Evolutionary conservation across 2,329 filamentous ascomycete genomes (phyloP).

Genomic region (Trichoderma lentiforme): DNA sequence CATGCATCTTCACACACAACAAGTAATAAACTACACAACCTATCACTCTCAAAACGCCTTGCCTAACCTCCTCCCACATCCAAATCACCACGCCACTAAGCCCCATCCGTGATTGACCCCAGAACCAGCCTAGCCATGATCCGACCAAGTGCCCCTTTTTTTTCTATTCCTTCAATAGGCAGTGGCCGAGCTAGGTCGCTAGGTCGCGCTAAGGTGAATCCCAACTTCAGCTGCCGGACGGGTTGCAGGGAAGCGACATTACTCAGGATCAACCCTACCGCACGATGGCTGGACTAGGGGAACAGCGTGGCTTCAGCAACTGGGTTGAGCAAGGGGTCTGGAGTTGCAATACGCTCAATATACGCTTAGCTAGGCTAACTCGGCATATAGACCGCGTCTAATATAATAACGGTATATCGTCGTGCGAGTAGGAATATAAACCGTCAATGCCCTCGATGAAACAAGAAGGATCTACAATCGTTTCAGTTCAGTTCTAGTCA

Average conservation of each 20-base stretch:
- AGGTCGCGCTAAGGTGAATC: not conserved
- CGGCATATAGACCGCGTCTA: not conserved
- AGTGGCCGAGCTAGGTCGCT: not conserved
- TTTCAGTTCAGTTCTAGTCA: not conserved
- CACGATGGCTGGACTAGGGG: not conserved
- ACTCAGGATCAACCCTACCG: not conserved
- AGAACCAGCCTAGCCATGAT: not conserved
- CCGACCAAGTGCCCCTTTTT: not conserved
- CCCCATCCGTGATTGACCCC: not conserved
- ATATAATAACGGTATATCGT: not conserved
- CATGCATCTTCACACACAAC: not conserved
- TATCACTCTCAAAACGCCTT: not conserved
- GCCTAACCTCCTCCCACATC: not conserved
- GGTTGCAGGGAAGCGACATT: slow-evolving; percentile 3
- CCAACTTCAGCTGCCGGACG: not conserved
- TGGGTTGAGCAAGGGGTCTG: not conserved
- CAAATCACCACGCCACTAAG: not conserved
- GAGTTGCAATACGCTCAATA: not conserved
- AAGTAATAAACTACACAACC: not conserved
- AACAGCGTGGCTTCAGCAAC: not conserved
- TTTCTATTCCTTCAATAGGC: not conserved
- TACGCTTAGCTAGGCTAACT: not conserved
- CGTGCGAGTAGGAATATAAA: not conserved
- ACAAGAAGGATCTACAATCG: not conserved
- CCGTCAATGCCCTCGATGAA: not conserved